Evolutionary conservation across 2,329 filamentous ascomycete species (phyloP), one percentile per base, ranked within the genome.

Genomic region (Ascosphaera pollenicola): DNA sequence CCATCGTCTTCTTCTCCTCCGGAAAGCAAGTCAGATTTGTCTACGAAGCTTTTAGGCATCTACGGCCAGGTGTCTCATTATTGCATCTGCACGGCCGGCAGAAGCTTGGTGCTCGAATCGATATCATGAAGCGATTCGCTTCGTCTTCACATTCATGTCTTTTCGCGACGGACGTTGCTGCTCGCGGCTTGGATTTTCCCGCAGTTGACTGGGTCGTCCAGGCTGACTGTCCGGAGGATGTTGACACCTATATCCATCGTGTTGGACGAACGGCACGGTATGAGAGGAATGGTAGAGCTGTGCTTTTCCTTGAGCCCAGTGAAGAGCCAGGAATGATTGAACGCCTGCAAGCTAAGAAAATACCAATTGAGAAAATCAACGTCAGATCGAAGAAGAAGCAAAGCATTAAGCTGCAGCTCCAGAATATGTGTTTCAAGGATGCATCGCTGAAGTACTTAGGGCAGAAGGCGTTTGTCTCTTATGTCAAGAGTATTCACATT

Each of bases 1-100:
- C 93, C 2, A 73, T 98, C 16, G 85, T 95, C 17, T 98, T 98
- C 54, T 60, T 98, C 42, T 93, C 84, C 3, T 92, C 84, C 0
- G 85, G 84, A 36, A 98, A 98, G 55, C 85, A 95, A 53, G 89
- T 98, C 15, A 77, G 89, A 11, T 98, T 94, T 53, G 80, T 89
- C 3, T 95, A 91, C 58, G 89, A 98, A 54, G 76, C 77, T 15
- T 87, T 98, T 54, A 74, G 87, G 36, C 82, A 91, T 49, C 70
- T 98, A 54, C 87, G 94, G 52, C 89, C 91, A 1, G 89, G 89
- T 65, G 83, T 95, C 32, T 79, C 87, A 0, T 64, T 98, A 15
- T 70, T 98, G 17, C 89, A 98, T 61, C 70, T 98, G 13, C 83
- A 93, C 54, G 89, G 89, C 1, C 75, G 84, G 17, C 89, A 98